These are phyloP conservation scores for Starmera quercuum DNA, from an alignment of 805 yeast species.

Conservation along the genomic window DNA sequence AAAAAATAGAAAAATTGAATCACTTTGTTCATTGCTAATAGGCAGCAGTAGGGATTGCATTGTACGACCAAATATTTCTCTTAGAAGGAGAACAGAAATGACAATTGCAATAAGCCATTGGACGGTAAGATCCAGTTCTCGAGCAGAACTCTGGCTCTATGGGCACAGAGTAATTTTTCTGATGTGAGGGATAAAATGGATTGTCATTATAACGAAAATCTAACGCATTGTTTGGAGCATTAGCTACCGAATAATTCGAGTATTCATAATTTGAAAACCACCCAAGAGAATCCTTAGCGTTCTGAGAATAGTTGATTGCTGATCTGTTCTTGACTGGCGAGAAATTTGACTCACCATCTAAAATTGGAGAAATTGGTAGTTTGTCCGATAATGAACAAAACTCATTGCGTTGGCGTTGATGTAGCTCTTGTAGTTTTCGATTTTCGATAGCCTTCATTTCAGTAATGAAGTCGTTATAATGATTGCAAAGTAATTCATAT, in stretches of 20 bases:
- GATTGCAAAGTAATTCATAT: slow-evolving; percentile 14
- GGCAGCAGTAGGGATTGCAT: too few relatives aligned
- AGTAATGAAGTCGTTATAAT: slow-evolving; percentile 16
- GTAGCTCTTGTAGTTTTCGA: slow-evolving; percentile 7
- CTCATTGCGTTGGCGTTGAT: slow-evolving; percentile 2
- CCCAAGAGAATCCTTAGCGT: slow-evolving; percentile 4
- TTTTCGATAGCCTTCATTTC: slow-evolving; percentile 14
- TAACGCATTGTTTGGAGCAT: too few relatives aligned
- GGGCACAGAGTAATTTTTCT: too few relatives aligned
- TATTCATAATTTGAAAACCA: neutral
- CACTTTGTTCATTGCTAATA: neutral
- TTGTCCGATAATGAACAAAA: too few relatives aligned
- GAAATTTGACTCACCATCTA: slow-evolving; percentile 10
- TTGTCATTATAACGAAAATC: too few relatives aligned
- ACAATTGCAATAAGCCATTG: slow-evolving; percentile 15
- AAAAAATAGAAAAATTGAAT: neutral
- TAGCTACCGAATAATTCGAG: too few relatives aligned
- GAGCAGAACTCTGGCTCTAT: neutral
- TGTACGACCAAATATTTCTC: slow-evolving; percentile 7
- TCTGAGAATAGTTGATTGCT: slow-evolving; percentile 4
- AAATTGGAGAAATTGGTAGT: slow-evolving; percentile 11
- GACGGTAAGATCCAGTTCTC: slow-evolving; percentile 17
- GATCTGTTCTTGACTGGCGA: slow-evolving; percentile 11
- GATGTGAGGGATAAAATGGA: too few relatives aligned
- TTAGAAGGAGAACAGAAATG: slow-evolving; percentile 13